Conservation (phyloP, 2,329 filamentous ascomycete genomes). For the Xylaria hypoxylon region DNA sequence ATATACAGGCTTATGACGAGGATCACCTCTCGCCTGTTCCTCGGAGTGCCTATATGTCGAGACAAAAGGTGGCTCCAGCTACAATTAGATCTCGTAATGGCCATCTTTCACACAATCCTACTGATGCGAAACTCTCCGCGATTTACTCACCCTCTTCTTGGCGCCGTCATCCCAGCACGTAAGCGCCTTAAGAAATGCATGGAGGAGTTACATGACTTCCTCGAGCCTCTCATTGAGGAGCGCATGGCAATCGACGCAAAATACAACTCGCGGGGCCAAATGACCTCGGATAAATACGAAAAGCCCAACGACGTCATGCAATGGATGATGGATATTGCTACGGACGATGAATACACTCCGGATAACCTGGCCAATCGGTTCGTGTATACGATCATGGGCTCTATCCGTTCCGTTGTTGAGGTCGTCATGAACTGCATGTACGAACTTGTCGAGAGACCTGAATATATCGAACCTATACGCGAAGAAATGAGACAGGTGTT, state of each 20-base stretch:
- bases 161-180: slow-evolving; percentile 4
- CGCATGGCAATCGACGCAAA: slow-evolving; percentile 15
- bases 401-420: slow-evolving; percentile 15
- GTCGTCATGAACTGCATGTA: slow-evolving; percentile 23
- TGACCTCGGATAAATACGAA: slow-evolving; percentile 22
- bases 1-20: slow-evolving; percentile 18
- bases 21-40: slow-evolving; percentile 18
- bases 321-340: slow-evolving; percentile 20
- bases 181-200: slow-evolving; percentile 5
- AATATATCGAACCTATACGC: slow-evolving; percentile 19
- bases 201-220: slow-evolving; percentile 14
- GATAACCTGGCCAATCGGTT: slow-evolving; percentile 20
- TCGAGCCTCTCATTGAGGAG: slow-evolving; percentile 8
- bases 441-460: slow-evolving; percentile 3
- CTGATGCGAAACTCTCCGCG: slow-evolving; percentile 2
- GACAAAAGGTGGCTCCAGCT: slow-evolving; percentile 14
- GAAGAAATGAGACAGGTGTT: slow-evolving; percentile 14
- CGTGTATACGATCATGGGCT: slow-evolving; percentile 20
- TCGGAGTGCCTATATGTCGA: slow-evolving; percentile 11
- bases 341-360: slow-evolving; percentile 8
- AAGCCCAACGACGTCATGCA: slow-evolving; percentile 22
- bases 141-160: slow-evolving; percentile 15
- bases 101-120: slow-evolving; percentile 13
- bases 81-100: slow-evolving; percentile 8
- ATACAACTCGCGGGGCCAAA: slow-evolving; percentile 12